Evolutionary conservation across 495 filamentous ascomycete species (phyloP).

Genomic region (Tuber microsphaerosporum): DNA sequence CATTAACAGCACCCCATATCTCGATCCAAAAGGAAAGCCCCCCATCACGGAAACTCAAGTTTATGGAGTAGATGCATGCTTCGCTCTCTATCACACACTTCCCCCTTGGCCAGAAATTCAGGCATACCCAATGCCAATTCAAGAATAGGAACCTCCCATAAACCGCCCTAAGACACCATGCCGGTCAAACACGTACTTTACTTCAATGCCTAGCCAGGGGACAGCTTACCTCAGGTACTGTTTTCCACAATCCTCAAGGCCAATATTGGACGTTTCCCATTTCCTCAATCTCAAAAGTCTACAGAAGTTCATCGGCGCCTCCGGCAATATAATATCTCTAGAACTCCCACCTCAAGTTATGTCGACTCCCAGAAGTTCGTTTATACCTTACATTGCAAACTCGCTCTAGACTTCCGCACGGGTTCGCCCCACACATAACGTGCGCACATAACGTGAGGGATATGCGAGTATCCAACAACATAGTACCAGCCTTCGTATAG

Average conservation of each 20-base stretch:
- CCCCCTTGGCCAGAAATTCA: background rate
- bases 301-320: background rate
- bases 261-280: background rate
- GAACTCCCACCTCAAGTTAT: background rate
- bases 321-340: background rate
- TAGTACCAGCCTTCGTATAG: background rate
- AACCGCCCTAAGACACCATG: background rate
- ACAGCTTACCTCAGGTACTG: background rate
- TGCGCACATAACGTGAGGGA: background rate
- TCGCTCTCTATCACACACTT: background rate
- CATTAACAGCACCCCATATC: background rate
- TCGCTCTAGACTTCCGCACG: background rate
- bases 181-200: background rate
- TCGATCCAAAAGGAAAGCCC: background rate
- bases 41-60: background rate
- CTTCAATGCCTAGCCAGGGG: background rate
- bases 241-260: background rate
- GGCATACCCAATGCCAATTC: background rate
- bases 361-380: no score
- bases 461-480: background rate
- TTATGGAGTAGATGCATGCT: background rate
- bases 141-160: background rate
- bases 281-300: background rate
- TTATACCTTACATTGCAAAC: no score
- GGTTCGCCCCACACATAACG: background rate